Base-by-base conservation (phyloP, 495 filamentous ascomycete genomes). In the Lophium mytilinum region DNA sequence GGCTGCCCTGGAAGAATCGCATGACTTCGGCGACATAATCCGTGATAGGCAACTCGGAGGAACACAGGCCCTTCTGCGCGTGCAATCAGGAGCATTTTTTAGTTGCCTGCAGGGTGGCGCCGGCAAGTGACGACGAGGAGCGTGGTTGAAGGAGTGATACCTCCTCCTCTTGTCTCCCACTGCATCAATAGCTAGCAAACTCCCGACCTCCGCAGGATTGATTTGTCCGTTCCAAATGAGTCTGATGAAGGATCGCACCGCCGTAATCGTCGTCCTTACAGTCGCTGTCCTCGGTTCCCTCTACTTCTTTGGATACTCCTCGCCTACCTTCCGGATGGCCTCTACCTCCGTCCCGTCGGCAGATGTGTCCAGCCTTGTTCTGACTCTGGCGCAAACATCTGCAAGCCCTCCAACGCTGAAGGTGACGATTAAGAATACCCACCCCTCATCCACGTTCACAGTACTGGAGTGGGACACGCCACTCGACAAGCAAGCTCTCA, bases 401-500 rank as follows among this genome's bases (percentile, higher is more conserved):
- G 51, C 50, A 10, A 33, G 30, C 21, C 63, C 63, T 9, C 55
- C 58, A 3, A 52, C 51, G 0, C 36, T 66, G 9, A 55, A 49
- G 7, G 52, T 62, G 19, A 66, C 63, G 12, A 51, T 66, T 17
- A 48, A 54, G 15, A 66, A 66, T 42, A 50, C 24, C 47, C 2
- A 37, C 35, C 53, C 62, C 1, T 46, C 50, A 6, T 46, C 50
- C 24, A 55, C 56, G 10, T 62, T 56, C 37, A 66, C 63, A 3
- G 21, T 66, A 35, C 43, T 66, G 43, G 56, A 56, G 49, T 66
- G 63, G 63, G 52, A 47, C 39, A 62, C 58, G 9, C 63, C 63
- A 3, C 49, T 66, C 3, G 63, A 66, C 37, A 24, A 46, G 1
- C 45, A 58, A 37, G 63, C 63, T 7, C 15, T 37, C 7, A 62